Conservation (phyloP, 78 protist genomes). For the Diacronema lutheri region DNA sequence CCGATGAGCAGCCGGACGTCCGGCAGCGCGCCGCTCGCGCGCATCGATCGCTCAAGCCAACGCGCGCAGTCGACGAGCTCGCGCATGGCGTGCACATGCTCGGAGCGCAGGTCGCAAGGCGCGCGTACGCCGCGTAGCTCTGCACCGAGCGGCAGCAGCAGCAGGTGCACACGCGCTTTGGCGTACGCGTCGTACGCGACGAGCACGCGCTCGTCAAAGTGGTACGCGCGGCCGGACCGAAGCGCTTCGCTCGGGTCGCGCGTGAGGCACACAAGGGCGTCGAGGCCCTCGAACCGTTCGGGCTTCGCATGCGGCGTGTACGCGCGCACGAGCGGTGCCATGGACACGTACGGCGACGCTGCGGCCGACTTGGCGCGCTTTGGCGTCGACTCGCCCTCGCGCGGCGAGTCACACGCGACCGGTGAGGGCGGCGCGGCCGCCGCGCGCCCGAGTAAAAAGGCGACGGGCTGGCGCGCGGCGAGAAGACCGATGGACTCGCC, state of each 20-base stretch:
- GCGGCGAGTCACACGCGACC: no score
- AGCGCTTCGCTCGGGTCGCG: background rate
- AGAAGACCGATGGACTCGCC: no score
- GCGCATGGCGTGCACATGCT: background rate
- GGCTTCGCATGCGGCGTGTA: background rate
- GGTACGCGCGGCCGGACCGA: no score
- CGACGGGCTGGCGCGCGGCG: no score
- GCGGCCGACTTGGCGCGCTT: no score
- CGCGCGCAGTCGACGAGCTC: background rate
- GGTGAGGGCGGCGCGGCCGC: no score
- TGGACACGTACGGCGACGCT: no score
- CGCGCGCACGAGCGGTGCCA: no score
- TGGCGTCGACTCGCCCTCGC: no score
- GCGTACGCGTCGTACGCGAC: background rate
- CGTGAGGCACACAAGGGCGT: background rate
- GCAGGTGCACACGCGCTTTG: constrained; percentile 1
- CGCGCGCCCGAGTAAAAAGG: no score
- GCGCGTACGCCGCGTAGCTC: background rate
- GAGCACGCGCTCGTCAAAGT: background rate
- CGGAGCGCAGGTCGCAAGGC: background rate
- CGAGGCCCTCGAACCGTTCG: background rate
- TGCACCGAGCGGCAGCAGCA: background rate
- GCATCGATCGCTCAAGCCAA: background rate
- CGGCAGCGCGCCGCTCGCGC: background rate
- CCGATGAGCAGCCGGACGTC: background rate